A percentile compares a stretch with the other conserved stretches of the same genome.
These are phyloP conservation scores for Psilocybe subaeruginosa DNA, from an alignment of 768 basidiomycete genomes.

Conservation along the genomic window DNA sequence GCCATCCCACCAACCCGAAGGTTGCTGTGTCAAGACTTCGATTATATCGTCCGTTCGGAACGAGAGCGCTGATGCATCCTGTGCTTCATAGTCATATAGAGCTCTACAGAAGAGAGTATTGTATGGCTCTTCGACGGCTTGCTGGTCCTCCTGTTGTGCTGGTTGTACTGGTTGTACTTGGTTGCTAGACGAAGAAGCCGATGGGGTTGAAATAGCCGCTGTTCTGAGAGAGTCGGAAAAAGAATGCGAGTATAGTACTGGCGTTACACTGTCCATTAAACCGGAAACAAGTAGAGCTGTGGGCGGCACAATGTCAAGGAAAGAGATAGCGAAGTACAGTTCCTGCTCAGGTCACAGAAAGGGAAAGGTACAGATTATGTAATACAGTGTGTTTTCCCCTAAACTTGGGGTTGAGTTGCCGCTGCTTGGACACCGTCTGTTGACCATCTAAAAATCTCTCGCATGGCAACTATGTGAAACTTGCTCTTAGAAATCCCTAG, in stretches of 20 bases:
- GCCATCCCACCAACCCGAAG: slow-evolving; percentile 99
- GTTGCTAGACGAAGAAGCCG: slow-evolving; percentile 19
- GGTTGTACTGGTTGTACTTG: slow-evolving; percentile 8
- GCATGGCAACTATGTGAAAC: too few species aligned
- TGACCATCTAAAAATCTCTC: too few species aligned
- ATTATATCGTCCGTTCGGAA: slow-evolving; percentile 90
- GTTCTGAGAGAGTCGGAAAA: slow-evolving; percentile 23
- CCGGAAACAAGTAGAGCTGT: slow-evolving; percentile 12
- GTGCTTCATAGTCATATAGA: slow-evolving; percentile 88
- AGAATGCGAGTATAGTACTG: slow-evolving; percentile 33
- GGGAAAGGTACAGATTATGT: slow-evolving; percentile 19
- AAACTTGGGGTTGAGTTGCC: not conserved
- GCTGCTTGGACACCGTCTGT: not conserved
- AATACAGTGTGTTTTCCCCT: slow-evolving; percentile 8
- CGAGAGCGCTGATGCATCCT: slow-evolving; percentile 86
- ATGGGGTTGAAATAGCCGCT: slow-evolving; percentile 14
- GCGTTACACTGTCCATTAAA: slow-evolving; percentile 33
- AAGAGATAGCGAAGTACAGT: slow-evolving; percentile 13
- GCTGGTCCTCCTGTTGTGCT: slow-evolving; percentile 25
- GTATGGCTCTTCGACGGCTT: slow-evolving; percentile 58
- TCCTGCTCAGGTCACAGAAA: not conserved
- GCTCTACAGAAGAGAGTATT: slow-evolving; percentile 87
- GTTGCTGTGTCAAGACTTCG: slow-evolving; percentile 88
- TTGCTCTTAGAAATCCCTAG: too few species aligned
- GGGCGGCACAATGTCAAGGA: slow-evolving; percentile 17